Evolutionary conservation across 108 stramenopile genomes (phyloP).

Genomic region (Pseudonitzschia multiseries): DNA sequence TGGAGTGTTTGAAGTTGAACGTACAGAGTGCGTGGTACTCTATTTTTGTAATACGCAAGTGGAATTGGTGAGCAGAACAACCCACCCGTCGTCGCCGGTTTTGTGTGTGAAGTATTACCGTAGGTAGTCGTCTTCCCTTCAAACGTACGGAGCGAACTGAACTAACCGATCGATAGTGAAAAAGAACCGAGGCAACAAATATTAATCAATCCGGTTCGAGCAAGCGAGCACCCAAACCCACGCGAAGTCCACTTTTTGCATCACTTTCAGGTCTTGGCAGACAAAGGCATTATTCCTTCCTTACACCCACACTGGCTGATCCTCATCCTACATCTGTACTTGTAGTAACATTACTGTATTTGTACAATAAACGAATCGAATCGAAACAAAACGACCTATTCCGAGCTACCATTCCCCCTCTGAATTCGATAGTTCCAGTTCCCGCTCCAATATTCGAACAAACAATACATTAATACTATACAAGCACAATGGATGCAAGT

Average conservation of each 20-base stretch:
- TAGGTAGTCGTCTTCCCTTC: no score
- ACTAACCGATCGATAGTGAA: no score
- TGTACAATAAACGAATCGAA: neutral
- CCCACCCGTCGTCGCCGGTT: neutral
- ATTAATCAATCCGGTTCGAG: no score
- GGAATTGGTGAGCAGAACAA: no score
- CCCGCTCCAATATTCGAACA: no score
- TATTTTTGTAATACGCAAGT: no score
- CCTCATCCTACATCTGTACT: neutral
- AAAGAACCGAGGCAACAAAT: no score
- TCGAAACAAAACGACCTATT: neutral
- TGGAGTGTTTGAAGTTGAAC: neutral
- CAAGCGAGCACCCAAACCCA: no score
- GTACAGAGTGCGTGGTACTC: neutral
- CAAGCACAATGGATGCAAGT: conserved; percentile 18
- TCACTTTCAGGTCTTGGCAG: no score
- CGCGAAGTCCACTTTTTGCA: no score
- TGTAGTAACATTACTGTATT: neutral
- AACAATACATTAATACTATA: neutral
- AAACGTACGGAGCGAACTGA: no score
- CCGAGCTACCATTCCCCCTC: neutral
- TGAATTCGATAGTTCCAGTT: neutral
- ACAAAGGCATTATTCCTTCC: neutral
- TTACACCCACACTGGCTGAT: neutral
- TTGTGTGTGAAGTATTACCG: no score